Evolutionary conservation across 768 basidiomycete species (phyloP), one percentile per base, ranked within the genome.

Genomic region (Sistotremastrum niveocremeum): DNA sequence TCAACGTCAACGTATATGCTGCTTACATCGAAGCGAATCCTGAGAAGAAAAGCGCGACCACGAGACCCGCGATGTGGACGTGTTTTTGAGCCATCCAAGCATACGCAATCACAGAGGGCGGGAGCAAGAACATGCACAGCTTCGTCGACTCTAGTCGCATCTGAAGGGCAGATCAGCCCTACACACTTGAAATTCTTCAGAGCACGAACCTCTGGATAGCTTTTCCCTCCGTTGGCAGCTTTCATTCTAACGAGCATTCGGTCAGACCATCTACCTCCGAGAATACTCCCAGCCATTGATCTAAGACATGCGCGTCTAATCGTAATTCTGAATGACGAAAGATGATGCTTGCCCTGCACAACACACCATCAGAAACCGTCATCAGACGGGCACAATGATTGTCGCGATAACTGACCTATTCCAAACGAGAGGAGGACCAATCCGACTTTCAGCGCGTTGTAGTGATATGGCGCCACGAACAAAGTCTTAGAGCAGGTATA

Each of bases 401-500:
- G 28, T 9, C 29, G 7, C 32, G 34, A 20, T 33, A 39, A 55
- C 69, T 35, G 47, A 78, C 84, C 83, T 10, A 73, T 51, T 41
- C 89, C 89, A 52, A 78, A 84, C 0, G 81, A 62, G 6, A 95
- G 71, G 4, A 90, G 72, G 7, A 88, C 76, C 30, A 90, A 60
- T 3, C 90, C 90, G 41, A 84, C 76, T 38, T 76, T 66, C 4
- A 91, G 64, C 0, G 89, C 66, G 40, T 74, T 65, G 58, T 81
- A 89, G 31, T 69, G 57, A 54, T 93, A 93, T 2, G 68, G 60
- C 31, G 62, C 58, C 5, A 66, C 71, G 4, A 62, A 62, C 7
- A 93, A 68, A 1, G 84, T 87, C 48, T 83, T 71, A 6, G 84
- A 70, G 10, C 77, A 76, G 0, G 85, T 85, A 57, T 88, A 93